Evolutionary conservation across 495 filamentous ascomycete genomes (phyloP), one percentile per base, ranked within the genome.

Genomic region (Neurospora sp.): DNA sequence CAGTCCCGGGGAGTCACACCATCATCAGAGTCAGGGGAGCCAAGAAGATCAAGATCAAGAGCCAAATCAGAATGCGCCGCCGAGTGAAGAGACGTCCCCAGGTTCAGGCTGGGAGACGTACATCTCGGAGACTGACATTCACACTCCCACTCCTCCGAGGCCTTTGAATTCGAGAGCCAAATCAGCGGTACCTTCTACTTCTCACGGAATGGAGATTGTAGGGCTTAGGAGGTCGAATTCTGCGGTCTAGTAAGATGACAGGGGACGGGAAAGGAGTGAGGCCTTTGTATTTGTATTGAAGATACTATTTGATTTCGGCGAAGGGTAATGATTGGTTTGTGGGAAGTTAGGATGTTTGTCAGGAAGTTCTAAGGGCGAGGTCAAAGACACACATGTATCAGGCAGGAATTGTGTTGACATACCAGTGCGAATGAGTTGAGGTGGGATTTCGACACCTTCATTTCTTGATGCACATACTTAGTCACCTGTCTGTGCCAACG

Each of bases 51-150:
- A 22, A 22, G 6, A 37, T 6, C 35, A 37, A 48, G 3, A 10
- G 10, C n/a, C 27, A 31, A 31, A 5, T 27, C 10, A 12, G 35
- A 5, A 12, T 22, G 48, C 48, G 2, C 48, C 48, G 9, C n/a
- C 48, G 1, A 27, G 20, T 14, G 20, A 65, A 37, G 14, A 35
- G 22, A 65, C 27, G 3, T 65, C 27, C 53, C 53, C 27, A 18
- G 27, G 53, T 9, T 65, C 53, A 65, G 35, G 38, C 18, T 71
- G 70, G 70, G 70, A 71, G 59, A 71, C 70, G 18, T 71, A 71
- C 35, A 27, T 68, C 1, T 44, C 70, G 16, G 70, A 71, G 8
- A 65, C 53, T 35, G 53, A 35, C 14, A 35, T 35, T 35, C 27
- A 35, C 14, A 65, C 53, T 18, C 53, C 27, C 31, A 65, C 53